Base-by-base conservation (phyloP, 1,139 yeast genomes). In the Yamadazyma dushanensis region DNA sequence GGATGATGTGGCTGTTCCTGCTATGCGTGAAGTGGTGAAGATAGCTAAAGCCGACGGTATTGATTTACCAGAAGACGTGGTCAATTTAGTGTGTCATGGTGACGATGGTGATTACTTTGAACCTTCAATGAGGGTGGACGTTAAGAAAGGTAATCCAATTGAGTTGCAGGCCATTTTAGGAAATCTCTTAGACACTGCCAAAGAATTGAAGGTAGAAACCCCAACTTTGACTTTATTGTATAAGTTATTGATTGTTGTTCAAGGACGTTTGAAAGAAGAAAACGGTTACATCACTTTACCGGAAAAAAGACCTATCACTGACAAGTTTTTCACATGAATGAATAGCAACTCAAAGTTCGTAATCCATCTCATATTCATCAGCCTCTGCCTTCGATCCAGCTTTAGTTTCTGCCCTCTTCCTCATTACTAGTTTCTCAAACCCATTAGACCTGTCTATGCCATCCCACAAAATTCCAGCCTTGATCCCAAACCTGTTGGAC, bases 391-490 rank as follows among this genome's bases (percentile, higher is more conserved):
- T 56, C 36, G 63, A 58, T 38, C 53, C 50, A 40, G 66, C 62
- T 42, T 69, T 65, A 8, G 50, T 38, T 35, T 80, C 83, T 21
- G 66, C 70, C 37, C 77, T 76, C 43, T 72, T 75, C 26, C 73
- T 66, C 51, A 86, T 70, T 69, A 85, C 73, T 42, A 72, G 64
- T 33, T 64, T 66, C 54, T 90, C 97, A 59, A 85, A 90, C n/a
- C 97, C 97, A 54, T 83, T 90, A 0, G 95, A 78, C 41, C 97
- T 65, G 57, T 88, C 94, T 1, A 89, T 81, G 0, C 97, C 97
- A 56, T 90, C 97, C 97, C 97, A 90, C 38, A 87, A 66, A 46
- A 70, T 67, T 0, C 97, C 97, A 0, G 97, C 95, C 5, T 64
- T 63, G 14, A 90, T 81, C 3, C 74, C 74, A 58, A 87, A 90